Conservation (phyloP, 1,284 basidiomycete species). For the Ganoderma lucidum region DNA sequence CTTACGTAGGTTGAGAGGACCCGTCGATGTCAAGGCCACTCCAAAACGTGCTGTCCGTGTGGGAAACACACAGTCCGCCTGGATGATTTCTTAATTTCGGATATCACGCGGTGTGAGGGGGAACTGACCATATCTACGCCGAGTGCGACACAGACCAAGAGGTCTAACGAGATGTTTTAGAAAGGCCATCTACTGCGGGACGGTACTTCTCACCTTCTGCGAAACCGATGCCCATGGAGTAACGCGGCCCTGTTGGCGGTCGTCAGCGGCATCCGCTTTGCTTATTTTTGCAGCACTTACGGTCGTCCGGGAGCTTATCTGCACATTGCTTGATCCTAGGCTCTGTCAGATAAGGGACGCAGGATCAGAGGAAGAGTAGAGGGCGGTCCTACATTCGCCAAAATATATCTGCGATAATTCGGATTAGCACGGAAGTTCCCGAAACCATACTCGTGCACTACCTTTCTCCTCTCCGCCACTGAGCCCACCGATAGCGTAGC, state of each 20-base stretch:
- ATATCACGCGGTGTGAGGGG: neutral
- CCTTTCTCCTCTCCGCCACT: constrained; percentile 91
- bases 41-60: constrained; percentile 89
- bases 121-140: constrained; percentile 83
- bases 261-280: constrained; percentile 17
- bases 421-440: neutral
- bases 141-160: constrained; percentile 87
- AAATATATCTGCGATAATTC: constrained; percentile 66
- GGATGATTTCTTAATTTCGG: neutral
- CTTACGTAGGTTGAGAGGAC: constrained; percentile 80
- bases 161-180: constrained; percentile 54
- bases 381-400: constrained; percentile 75
- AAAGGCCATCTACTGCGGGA: neutral
- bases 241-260: constrained; percentile 69
- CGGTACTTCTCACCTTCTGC: constrained; percentile 73
- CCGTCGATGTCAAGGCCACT: constrained; percentile 80
- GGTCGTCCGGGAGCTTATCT: constrained; percentile 73
- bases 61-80: constrained; percentile 92
- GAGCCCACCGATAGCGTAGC: constrained; percentile 85
- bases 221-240: constrained; percentile 90
- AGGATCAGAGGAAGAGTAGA: constrained; percentile 6
- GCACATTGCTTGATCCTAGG: constrained; percentile 82
- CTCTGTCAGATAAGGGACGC: constrained; percentile 28
- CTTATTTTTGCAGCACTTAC: constrained; percentile 51
- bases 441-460: constrained; percentile 36